A percentile compares a stretch with the other conserved stretches of the same genome.
These are phyloP conservation scores for Brassica incana DNA, from an alignment of 345 rosid species.

Conservation along the genomic window DNA sequence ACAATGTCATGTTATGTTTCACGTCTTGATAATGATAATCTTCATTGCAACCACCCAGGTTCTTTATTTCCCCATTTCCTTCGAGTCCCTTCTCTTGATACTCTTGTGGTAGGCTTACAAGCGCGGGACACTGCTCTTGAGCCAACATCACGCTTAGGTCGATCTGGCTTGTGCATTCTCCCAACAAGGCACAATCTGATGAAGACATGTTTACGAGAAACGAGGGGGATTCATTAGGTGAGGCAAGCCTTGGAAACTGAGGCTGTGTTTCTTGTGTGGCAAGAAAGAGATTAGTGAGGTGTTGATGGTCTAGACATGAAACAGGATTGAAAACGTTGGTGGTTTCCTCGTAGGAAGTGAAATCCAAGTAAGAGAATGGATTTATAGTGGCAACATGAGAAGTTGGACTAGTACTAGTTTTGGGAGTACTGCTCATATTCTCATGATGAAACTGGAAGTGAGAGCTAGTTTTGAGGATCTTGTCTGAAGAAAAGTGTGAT, in stretches of 20 bases:
- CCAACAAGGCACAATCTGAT: slow-evolving; percentile 45
- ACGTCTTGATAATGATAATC: slow-evolving; percentile 21
- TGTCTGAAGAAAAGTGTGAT: slow-evolving; percentile 40
- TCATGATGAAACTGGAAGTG: slow-evolving; percentile 41
- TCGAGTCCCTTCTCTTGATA: slow-evolving; percentile 28
- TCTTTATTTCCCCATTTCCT: slow-evolving; percentile 21
- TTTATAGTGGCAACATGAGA: slow-evolving; percentile 14
- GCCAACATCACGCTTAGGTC: slow-evolving; percentile 31
- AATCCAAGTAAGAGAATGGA: slow-evolving; percentile 43
- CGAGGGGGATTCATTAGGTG: slow-evolving; percentile 44
- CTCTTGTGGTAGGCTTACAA: slow-evolving; percentile 37
- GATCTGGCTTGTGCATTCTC: slow-evolving; percentile 39
- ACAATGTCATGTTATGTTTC: slow-evolving; percentile 29
- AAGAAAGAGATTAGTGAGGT: slow-evolving; percentile 46
- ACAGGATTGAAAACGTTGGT: slow-evolving; percentile 27
- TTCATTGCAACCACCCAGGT: slow-evolving; percentile 12
- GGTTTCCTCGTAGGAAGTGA: slow-evolving; percentile 41
- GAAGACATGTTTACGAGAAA: slow-evolving; percentile 47
- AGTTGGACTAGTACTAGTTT: slow-evolving; percentile 28
- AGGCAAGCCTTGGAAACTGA: slow-evolving; percentile 32
- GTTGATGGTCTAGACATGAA: slow-evolving; percentile 42
- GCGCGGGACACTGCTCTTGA: slow-evolving; percentile 37
- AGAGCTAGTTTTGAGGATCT: slow-evolving; percentile 35
- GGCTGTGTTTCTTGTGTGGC: slow-evolving; percentile 47
- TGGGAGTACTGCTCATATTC: slow-evolving; percentile 14